These are phyloP conservation scores for Rhynchosporium graminicola DNA, from an alignment of 2,329 filamentous ascomycete genomes.

Conservation along the genomic window DNA sequence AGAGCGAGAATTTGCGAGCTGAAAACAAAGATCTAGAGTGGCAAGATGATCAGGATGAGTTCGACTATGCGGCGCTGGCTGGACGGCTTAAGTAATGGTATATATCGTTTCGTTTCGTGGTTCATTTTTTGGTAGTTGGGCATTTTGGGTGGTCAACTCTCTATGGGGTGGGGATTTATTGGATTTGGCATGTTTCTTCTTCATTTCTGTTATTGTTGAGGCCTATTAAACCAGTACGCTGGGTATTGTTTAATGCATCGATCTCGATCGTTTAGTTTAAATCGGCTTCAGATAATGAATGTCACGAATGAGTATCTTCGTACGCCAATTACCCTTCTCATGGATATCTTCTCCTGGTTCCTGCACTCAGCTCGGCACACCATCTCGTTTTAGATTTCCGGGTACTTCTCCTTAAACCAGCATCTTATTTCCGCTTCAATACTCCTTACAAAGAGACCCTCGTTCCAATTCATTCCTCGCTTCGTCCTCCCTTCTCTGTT, in stretches of 20 bases:
- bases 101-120: background rate
- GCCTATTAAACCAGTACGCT: constrained; percentile 13
- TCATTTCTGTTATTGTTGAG: constrained; percentile 4
- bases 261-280: constrained; percentile 8
- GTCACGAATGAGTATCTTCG: background rate
- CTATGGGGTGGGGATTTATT: background rate
- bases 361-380: no score
- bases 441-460: constrained; percentile 2
- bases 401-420: background rate
- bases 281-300: constrained; percentile 9
- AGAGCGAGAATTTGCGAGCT: background rate
- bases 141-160: background rate
- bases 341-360: background rate
- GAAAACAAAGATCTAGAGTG: constrained; percentile 13
- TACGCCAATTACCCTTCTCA: background rate
- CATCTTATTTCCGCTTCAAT: constrained; percentile 2
- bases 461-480: constrained; percentile 2
- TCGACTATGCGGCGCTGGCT: constrained; percentile 25
- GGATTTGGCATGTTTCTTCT: constrained; percentile 4
- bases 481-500: background rate
- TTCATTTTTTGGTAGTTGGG: background rate
- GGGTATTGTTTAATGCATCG: background rate
- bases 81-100: constrained; percentile 24
- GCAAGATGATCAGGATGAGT: constrained; percentile 20
- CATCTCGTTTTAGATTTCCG: background rate